A percentile compares a stretch with the other conserved stretches of the same genome.
phyloP scores from a whole-genome alignment of 1,284 basidiomycete species.

The Mycosarcoma maydis region DNA sequence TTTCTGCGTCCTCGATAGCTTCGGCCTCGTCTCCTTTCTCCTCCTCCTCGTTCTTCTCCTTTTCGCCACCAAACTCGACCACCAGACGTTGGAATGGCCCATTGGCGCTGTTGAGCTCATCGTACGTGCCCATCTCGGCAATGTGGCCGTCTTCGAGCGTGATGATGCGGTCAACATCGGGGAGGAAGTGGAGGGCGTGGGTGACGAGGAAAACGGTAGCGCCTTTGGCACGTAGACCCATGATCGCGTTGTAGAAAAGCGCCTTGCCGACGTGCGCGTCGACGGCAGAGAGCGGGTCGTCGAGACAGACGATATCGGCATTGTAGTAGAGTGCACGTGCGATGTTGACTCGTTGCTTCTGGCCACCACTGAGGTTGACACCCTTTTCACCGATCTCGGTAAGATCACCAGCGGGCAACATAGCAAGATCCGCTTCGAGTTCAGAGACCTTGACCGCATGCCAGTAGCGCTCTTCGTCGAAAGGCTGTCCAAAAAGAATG shows the following conservation, averaged over 20 bases:
- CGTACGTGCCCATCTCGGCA: conserved; percentile 75
- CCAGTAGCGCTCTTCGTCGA: conserved; percentile 71
- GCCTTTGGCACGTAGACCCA: conserved; percentile 48
- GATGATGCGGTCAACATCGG: conserved; percentile 74
- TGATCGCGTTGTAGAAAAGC: conserved; percentile 64
- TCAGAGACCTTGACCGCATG: conserved; percentile 56
- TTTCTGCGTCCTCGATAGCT: conserved; percentile 41
- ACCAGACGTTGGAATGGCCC: conserved; percentile 72
- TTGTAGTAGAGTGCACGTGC: conserved; percentile 78
- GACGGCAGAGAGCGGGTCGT: conserved; percentile 77
- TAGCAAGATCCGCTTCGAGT: conserved; percentile 73
- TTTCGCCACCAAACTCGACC: conserved; percentile 66
- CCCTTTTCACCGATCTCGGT: conserved; percentile 73
- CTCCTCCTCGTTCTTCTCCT: conserved; percentile 52
- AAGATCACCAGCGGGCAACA: conserved; percentile 78
- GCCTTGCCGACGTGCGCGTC: conserved; percentile 67
- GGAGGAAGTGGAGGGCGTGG: conserved; percentile 71
- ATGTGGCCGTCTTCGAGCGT: conserved; percentile 78
- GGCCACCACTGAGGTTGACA: conserved; percentile 71
- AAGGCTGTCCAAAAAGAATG: conserved; percentile 69
- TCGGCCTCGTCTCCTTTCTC: conserved; percentile 52
- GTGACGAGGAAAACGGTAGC: conserved; percentile 66
- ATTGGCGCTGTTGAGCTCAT: conserved; percentile 72
- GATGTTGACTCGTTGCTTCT: conserved; percentile 77
- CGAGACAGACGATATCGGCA: conserved; percentile 76